Conservation (phyloP, 2,329 filamentous ascomycete species). For the Colletotrichum sublineola region DNA sequence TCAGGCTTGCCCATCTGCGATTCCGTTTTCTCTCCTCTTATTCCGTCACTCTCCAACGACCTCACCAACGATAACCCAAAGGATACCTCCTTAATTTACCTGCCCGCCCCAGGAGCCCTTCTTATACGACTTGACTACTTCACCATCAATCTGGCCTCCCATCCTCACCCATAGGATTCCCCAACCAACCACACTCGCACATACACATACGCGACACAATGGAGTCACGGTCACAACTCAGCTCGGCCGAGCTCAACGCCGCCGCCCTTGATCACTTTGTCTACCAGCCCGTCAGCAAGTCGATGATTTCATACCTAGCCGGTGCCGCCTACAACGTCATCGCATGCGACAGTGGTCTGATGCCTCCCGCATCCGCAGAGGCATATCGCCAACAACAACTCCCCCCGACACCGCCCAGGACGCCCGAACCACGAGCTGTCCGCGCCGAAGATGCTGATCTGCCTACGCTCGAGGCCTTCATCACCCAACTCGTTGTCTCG, state of each 20-base stretch:
- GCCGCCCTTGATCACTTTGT: constrained; percentile 84
- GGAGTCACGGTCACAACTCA: constrained; percentile 62
- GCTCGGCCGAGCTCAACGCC: constrained; percentile 73
- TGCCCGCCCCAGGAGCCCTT: constrained; percentile 46
- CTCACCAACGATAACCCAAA: constrained; percentile 43
- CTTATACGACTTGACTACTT: constrained; percentile 14
- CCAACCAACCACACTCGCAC: constrained; percentile 47
- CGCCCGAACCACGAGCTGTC: constrained; percentile 60
- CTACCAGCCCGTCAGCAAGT: constrained; percentile 78
- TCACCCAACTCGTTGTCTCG: constrained; percentile 87
- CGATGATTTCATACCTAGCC: constrained; percentile 85
- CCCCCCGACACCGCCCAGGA: constrained; percentile 65
- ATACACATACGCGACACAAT: constrained; percentile 51
- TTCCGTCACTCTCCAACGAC: constrained; percentile 37
- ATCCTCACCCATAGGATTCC: constrained; percentile 37
- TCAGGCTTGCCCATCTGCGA: constrained; percentile 30
- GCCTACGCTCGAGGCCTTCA: constrained; percentile 90
- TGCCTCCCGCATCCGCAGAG: constrained; percentile 58
- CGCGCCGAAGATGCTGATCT: constrained; percentile 67
- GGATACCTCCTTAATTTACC: constrained; percentile 44
- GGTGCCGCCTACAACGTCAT: constrained; percentile 82
- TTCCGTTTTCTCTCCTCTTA: constrained; percentile 10
- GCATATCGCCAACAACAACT: constrained; percentile 52
- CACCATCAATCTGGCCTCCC: constrained; percentile 25
- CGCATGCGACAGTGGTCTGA: constrained; percentile 76